These are phyloP conservation scores for Prunus persica DNA, from an alignment of 306 rosid species.

Conservation along the genomic window Prunus_persica_NCBIv2 NC_034010.1:19379001-19379500, in stretches of 20 bases:
- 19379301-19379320: background rate
- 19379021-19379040: constrained; percentile 38
- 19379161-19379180: constrained; percentile 35
- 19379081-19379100: constrained; percentile 38
- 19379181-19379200: constrained; percentile 45
- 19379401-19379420: background rate
- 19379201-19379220: constrained; percentile 47
- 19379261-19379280: constrained; percentile 42
- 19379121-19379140: constrained; percentile 45
- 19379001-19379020: background rate
- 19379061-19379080: constrained; percentile 29
- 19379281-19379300: constrained; percentile 34
- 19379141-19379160: constrained; percentile 38
- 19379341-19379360: background rate
- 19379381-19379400: background rate
- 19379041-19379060: constrained; percentile 39
- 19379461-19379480: background rate
- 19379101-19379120: constrained; percentile 45
- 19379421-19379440: background rate
- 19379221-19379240: constrained; percentile 46
- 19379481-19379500: too few relatives aligned
- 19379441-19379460: background rate
- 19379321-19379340: background rate
- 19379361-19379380: background rate
- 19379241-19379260: constrained; percentile 38